phyloP scores from a whole-genome alignment of 2,329 filamentous ascomycete species.

The Stachybotrys chlorohalonatus region DNA sequence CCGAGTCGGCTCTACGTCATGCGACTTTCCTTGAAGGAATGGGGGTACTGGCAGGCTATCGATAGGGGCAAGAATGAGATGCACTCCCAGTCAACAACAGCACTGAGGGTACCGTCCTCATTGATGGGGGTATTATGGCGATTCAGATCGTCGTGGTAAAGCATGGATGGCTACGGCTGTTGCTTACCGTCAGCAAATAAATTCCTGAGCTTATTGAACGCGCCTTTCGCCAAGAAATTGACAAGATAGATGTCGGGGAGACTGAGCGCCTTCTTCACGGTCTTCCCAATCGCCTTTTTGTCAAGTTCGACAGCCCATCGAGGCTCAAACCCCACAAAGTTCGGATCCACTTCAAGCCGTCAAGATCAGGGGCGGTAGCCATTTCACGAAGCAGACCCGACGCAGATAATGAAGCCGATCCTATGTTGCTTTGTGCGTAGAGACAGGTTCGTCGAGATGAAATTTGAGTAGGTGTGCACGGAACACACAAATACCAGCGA shows the following conservation, averaged over 20 bases:
- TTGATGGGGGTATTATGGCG: constrained; percentile 30
- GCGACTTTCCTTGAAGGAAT: constrained; percentile 16
- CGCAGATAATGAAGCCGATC: background rate
- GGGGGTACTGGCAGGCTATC: constrained; percentile 20
- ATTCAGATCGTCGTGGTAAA: constrained; percentile 26
- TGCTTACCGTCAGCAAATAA: constrained; percentile 15
- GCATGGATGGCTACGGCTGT: constrained; percentile 16
- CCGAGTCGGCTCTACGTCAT: background rate
- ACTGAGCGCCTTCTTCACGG: background rate
- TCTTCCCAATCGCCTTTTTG: constrained; percentile 1
- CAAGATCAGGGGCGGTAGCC: background rate
- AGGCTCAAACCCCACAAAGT: constrained; percentile 5
- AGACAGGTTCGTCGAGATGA: background rate
- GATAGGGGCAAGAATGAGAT: constrained; percentile 29
- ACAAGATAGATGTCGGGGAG: background rate
- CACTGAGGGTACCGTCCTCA: constrained; percentile 21
- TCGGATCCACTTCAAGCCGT: background rate
- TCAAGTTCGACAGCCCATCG: constrained; percentile 7
- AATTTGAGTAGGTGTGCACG: background rate
- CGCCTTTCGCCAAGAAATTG: constrained; percentile 7
- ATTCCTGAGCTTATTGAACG: constrained; percentile 18
- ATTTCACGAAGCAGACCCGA: background rate
- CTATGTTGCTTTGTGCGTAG: background rate
- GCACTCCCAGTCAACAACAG: constrained; percentile 33
- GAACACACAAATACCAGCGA: background rate